These are phyloP conservation scores for Fusarium sacchari DNA, from an alignment of 2,329 filamentous ascomycete genomes.

Conservation along the genomic window DNA sequence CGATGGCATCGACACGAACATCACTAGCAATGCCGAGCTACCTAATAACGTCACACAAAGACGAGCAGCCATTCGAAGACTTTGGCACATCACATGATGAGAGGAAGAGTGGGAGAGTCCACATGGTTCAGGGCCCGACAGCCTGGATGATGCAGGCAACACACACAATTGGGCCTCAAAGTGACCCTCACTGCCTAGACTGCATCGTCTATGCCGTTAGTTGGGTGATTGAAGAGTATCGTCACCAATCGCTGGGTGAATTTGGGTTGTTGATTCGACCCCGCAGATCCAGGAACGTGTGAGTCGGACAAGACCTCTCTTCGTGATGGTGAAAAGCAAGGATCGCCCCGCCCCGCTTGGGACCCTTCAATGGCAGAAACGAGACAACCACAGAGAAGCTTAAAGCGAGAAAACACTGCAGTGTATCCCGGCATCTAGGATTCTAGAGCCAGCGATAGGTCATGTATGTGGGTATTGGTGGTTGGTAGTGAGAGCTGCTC, in stretches of 20 bases:
- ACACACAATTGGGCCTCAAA: constrained; percentile 38
- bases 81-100: constrained; percentile 34
- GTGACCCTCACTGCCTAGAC: constrained; percentile 2
- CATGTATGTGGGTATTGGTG: constrained; percentile 29
- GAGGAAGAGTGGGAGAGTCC: constrained; percentile 5
- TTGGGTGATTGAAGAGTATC: constrained; percentile 3
- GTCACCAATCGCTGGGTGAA: constrained; percentile 13
- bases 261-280: not conserved
- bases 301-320: constrained; percentile 18
- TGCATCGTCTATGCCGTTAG: constrained; percentile 5
- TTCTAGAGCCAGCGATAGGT: constrained; percentile 19
- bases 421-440: constrained; percentile 20
- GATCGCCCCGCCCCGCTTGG: constrained; percentile 33
- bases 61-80: constrained; percentile 28
- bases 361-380: not conserved
- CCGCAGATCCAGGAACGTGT: constrained; percentile 31
- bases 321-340: constrained; percentile 12
- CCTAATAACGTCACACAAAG: constrained; percentile 26
- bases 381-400: constrained; percentile 18
- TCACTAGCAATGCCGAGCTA: constrained; percentile 13
- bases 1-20: constrained; percentile 7
- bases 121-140: constrained; percentile 29
- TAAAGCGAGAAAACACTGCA: constrained; percentile 10
- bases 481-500: constrained; percentile 23
- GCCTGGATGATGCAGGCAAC: constrained; percentile 24